These are phyloP conservation scores for Colletotrichum sp. DNA, from an alignment of 2,329 filamentous ascomycete genomes.

Conservation along the genomic window DNA sequence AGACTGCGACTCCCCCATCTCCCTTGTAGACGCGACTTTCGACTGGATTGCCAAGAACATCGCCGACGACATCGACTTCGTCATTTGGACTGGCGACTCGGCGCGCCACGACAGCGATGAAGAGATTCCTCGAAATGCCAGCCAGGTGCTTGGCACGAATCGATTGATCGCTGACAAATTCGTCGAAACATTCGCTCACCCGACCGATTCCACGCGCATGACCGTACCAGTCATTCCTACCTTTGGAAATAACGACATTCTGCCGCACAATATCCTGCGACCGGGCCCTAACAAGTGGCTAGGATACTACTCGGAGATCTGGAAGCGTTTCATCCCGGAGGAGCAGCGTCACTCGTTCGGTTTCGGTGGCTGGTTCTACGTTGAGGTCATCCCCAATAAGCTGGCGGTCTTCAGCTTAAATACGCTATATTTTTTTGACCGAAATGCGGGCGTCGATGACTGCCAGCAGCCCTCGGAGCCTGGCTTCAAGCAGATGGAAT, in stretches of 20 bases:
- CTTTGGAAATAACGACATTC: slow-evolving; percentile 96
- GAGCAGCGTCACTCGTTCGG: slow-evolving; percentile 90
- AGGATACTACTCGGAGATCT: slow-evolving; percentile 76
- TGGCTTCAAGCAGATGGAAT: slow-evolving; percentile 94
- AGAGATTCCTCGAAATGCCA: slow-evolving; percentile 73
- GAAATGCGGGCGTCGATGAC: slow-evolving; percentile 92
- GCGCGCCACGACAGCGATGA: slow-evolving; percentile 91
- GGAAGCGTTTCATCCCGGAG: slow-evolving; percentile 88
- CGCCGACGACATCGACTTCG: slow-evolving; percentile 82
- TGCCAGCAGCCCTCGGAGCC: slow-evolving; percentile 81
- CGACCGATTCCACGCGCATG: slow-evolving; percentile 61
- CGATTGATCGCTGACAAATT: slow-evolving; percentile 78
- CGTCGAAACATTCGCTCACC: slow-evolving; percentile 70
- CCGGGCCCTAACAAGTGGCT: slow-evolving; percentile 90
- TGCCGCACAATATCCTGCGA: slow-evolving; percentile 93
- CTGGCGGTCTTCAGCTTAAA: slow-evolving; percentile 94
- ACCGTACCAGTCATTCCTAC: slow-evolving; percentile 85
- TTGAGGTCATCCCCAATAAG: slow-evolving; percentile 86
- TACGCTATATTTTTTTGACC: slow-evolving; percentile 94
- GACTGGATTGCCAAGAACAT: slow-evolving; percentile 84
- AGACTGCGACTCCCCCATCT: slow-evolving; percentile 84
- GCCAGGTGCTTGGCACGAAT: slow-evolving; percentile 82
- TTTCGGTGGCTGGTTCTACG: slow-evolving; percentile 92
- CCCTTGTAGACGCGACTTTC: slow-evolving; percentile 87
- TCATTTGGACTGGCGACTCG: slow-evolving; percentile 92